A percentile compares a stretch with the other conserved stretches of the same genome.
Conservation (phyloP, 2,329 filamentous ascomycete genomes). For the Metarhizium album region DNA sequence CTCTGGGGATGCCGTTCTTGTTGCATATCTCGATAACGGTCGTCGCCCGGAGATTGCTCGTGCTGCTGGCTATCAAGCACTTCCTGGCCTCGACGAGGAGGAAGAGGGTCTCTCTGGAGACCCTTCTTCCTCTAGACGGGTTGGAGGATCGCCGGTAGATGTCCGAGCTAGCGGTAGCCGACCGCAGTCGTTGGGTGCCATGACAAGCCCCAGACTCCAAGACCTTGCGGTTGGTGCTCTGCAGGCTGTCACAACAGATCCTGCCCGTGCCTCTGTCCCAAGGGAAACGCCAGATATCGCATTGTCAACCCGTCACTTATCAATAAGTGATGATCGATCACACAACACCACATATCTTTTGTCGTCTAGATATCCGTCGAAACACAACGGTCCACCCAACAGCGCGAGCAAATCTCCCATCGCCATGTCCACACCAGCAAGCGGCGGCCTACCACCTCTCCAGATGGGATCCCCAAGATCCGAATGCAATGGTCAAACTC, state of each 20-base stretch:
- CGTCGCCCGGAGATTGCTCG: conserved; percentile 54
- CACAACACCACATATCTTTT: conserved; percentile 6
- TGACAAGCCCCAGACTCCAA: conserved; percentile 14
- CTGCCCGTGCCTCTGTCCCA: conserved; percentile 6
- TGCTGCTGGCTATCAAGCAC: conserved; percentile 40
- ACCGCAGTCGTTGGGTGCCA: neutral
- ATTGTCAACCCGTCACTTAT: conserved; percentile 20
- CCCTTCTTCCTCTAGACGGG: neutral
- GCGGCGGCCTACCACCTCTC: conserved; percentile 25
- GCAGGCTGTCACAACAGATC: conserved; percentile 15
- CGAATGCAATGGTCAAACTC: conserved; percentile 22
- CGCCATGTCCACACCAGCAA: conserved; percentile 13
- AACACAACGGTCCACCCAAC: conserved; percentile 8
- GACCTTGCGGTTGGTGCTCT: conserved; percentile 23
- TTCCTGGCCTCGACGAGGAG: conserved; percentile 35
- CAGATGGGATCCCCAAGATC: conserved; percentile 25
- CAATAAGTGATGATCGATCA: conserved; percentile 22
- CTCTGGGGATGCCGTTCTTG: conserved; percentile 56
- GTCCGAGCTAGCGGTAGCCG: neutral
- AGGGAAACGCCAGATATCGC: conserved; percentile 19
- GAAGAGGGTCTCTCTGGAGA: conserved; percentile 22
- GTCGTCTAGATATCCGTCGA: conserved; percentile 3
- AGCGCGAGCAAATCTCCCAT: conserved; percentile 14
- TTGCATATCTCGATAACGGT: conserved; percentile 52
- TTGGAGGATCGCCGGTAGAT: neutral